These are phyloP conservation scores for Saccharomycopsis phalli DNA, from an alignment of 1,139 yeast species.

Conservation along the genomic window DNA sequence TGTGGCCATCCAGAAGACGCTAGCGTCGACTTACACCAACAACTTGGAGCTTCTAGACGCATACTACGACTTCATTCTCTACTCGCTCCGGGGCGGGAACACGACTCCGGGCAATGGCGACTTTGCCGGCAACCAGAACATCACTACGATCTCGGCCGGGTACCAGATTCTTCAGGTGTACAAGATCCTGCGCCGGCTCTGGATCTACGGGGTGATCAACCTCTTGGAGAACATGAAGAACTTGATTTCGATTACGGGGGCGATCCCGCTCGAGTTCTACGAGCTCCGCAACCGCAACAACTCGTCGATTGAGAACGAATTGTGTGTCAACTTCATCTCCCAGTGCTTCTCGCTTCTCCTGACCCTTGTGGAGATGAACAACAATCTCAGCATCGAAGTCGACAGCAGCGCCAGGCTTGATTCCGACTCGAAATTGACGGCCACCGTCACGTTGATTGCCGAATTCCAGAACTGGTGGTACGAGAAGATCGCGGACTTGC, in stretches of 20 bases:
- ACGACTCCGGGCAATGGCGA: constrained; percentile 13
- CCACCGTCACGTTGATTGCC: constrained; percentile 33
- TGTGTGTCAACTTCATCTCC: constrained; percentile 19
- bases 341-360: constrained; percentile 18
- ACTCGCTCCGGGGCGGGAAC: constrained; percentile 21
- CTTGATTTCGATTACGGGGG: constrained; percentile 42
- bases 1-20: constrained; percentile 17
- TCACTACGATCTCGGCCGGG: constrained; percentile 21
- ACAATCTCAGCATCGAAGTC: constrained; percentile 18
- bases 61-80: constrained; percentile 19
- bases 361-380: constrained; percentile 20
- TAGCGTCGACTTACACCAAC: constrained; percentile 15
- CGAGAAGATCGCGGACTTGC: constrained; percentile 69
- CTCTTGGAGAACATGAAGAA: constrained; percentile 72
- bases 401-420: constrained; percentile 2
- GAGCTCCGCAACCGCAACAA: constrained; percentile 2
- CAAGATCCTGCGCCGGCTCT: constrained; percentile 66
- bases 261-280: constrained; percentile 12
- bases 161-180: constrained; percentile 36
- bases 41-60: constrained; percentile 20
- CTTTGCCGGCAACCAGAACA: constrained; percentile 1
- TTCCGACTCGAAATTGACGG: constrained; percentile 16
- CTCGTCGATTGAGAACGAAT: constrained; percentile 22
- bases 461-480: constrained; percentile 70
- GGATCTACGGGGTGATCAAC: constrained; percentile 80